phyloP scores from a whole-genome alignment of 257 asterid genomes.

The Solanum peruvianum region DNA sequence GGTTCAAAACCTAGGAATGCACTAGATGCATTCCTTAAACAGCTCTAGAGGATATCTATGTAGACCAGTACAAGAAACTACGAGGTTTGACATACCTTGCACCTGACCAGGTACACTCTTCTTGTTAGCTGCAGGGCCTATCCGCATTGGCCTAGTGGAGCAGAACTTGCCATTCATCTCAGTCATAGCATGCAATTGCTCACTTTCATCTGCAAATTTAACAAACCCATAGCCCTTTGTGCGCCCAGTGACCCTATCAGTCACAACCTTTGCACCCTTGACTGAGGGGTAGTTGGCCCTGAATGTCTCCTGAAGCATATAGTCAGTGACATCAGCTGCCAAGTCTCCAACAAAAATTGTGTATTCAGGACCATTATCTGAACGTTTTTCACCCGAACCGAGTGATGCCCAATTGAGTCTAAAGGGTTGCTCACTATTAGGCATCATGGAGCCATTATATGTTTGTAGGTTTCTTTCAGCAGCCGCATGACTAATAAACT shows the following conservation, averaged over 20 bases:
- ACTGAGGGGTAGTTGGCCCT: conserved; percentile 59
- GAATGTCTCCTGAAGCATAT: conserved; percentile 81
- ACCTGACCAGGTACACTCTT: conserved; percentile 53
- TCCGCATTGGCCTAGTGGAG: conserved; percentile 90
- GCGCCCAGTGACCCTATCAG: conserved; percentile 78
- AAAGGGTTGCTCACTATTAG: conserved; percentile 61
- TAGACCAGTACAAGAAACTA: not conserved
- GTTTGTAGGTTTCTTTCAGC: conserved; percentile 68
- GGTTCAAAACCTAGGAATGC: not conserved
- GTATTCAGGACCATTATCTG: conserved; percentile 60
- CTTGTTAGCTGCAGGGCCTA: conserved; percentile 93
- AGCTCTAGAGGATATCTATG: conserved; percentile 3
- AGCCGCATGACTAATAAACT: conserved; percentile 73
- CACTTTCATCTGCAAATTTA: conserved; percentile 72
- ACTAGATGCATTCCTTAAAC: not conserved
- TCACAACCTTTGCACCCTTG: conserved; percentile 85
- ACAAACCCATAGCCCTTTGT: conserved; percentile 93
- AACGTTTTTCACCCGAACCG: conserved; percentile 84
- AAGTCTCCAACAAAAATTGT: conserved; percentile 89
- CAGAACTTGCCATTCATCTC: conserved; percentile 94
- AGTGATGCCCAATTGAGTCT: conserved; percentile 93
- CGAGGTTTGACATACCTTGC: conserved; percentile 33
- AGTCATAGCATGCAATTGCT: conserved; percentile 73
- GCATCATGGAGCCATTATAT: conserved; percentile 69
- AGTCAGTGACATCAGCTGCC: conserved; percentile 93